These are phyloP conservation scores for Xylaria venustula DNA, from an alignment of 495 filamentous ascomycete species.

Conservation along the genomic window DNA sequence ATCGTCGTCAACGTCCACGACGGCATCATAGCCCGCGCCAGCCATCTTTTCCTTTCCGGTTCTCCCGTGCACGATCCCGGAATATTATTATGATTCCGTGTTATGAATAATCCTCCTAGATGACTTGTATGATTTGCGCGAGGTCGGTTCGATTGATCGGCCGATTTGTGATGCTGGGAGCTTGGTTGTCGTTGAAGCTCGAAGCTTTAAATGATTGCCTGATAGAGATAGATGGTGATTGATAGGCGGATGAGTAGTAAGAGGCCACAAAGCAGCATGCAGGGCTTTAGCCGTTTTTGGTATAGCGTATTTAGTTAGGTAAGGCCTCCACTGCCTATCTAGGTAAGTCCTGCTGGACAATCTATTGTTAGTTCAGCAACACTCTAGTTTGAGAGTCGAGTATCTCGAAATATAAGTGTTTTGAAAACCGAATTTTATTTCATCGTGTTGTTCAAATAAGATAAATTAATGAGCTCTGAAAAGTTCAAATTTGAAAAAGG, in stretches of 20 bases:
- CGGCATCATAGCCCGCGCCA: conserved; percentile 89
- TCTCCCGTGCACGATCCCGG: neutral
- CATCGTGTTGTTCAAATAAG: no score
- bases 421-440: no score
- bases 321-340: no score
- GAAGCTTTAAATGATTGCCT: conserved; percentile 7
- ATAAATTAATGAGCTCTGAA: no score
- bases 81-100: neutral
- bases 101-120: neutral
- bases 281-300: no score
- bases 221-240: neutral
- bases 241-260: neutral
- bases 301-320: no score
- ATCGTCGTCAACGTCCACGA: conserved; percentile 94
- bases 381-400: no score
- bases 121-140: neutral
- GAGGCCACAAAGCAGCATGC: no score
- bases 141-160: neutral
- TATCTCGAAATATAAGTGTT: no score
- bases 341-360: no score
- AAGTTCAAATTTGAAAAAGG: no score
- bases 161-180: neutral
- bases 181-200: neutral
- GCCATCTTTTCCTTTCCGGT: conserved; percentile 57
- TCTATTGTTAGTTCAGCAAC: no score